Conservation (phyloP, 768 basidiomycete genomes). For the Lactarius vividus region DNA sequence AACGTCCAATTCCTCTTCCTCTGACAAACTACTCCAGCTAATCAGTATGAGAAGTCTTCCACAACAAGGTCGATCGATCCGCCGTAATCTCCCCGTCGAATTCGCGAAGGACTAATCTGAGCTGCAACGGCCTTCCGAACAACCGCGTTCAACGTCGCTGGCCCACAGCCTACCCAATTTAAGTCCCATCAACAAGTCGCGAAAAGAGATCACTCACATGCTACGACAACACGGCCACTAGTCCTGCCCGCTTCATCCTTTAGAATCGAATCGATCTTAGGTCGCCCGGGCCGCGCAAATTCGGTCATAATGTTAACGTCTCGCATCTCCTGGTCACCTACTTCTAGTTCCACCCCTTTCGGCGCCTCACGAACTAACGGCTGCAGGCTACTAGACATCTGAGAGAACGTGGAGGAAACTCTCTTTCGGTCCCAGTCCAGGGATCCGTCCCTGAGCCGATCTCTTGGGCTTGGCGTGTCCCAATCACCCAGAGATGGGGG, state of each 20-base stretch:
- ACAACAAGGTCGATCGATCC: conserved; percentile 60
- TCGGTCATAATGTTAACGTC: conserved; percentile 62
- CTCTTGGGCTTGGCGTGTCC: neutral
- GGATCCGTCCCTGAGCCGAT: neutral
- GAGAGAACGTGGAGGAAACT: conserved; percentile 1
- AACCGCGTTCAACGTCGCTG: conserved; percentile 63
- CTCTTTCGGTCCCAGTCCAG: conserved; percentile 12
- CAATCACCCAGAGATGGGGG: neutral
- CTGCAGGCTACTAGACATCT: conserved; percentile 29
- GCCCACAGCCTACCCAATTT: conserved; percentile 61
- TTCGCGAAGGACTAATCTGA: conserved; percentile 54
- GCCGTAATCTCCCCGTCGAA: conserved; percentile 54
- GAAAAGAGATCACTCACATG: conserved; percentile 38
- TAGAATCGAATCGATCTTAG: conserved; percentile 58
- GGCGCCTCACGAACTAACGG: conserved; percentile 31
- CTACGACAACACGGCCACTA: conserved; percentile 58
- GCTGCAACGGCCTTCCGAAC: conserved; percentile 62
- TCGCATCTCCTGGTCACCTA: conserved; percentile 56
- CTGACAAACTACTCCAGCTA: neutral
- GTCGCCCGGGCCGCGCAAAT: conserved; percentile 62
- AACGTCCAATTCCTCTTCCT: neutral
- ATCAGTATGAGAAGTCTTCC: conserved; percentile 65
- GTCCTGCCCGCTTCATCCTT: conserved; percentile 61
- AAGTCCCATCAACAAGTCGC: neutral
- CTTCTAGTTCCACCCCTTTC: conserved; percentile 41